These are phyloP conservation scores for Hibiscus mutabilis DNA, from an alignment of 345 rosid genomes.

Conservation along the genomic window DNA sequence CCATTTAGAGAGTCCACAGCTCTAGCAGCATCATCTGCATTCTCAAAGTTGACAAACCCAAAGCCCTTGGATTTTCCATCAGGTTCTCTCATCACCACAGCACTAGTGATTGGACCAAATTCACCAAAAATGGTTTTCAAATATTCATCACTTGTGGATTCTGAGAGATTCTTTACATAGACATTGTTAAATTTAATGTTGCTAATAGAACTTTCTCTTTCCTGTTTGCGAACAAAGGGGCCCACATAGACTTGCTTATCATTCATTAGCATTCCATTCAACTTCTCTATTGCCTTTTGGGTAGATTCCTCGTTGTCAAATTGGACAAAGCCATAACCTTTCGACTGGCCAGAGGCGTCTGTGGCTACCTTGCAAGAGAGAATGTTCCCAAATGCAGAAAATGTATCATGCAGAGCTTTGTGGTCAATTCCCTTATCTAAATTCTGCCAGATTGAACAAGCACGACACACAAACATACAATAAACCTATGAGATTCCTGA, in stretches of 20 bases:
- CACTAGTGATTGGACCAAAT: conserved; percentile 77
- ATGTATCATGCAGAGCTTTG: conserved; percentile 82
- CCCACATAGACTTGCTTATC: conserved; percentile 97
- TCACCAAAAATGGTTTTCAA: conserved; percentile 63
- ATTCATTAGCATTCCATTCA: conserved; percentile 89
- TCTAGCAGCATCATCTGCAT: conserved; percentile 67
- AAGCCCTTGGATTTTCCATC: conserved; percentile 86
- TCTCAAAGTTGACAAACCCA: conserved; percentile 90
- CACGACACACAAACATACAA: neutral
- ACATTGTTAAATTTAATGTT: conserved; percentile 70
- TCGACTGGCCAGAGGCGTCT: conserved; percentile 76
- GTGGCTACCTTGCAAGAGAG: conserved; percentile 93
- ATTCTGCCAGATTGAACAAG: conserved; percentile 45
- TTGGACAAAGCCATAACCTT: conserved; percentile 95
- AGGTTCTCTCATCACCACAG: conserved; percentile 78
- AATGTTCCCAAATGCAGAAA: conserved; percentile 72
- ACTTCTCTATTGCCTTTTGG: conserved; percentile 62
- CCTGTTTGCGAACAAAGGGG: conserved; percentile 89
- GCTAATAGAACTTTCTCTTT: conserved; percentile 52
- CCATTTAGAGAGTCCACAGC: conserved; percentile 88
- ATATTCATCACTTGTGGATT: conserved; percentile 67
- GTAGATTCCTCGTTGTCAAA: conserved; percentile 75
- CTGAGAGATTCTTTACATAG: conserved; percentile 80
- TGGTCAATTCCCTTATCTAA: conserved; percentile 82
- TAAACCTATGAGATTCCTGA: neutral